These are phyloP conservation scores for Geotrichum australiense DNA, from an alignment of 1,139 yeast species.

Conservation along the genomic window DNA sequence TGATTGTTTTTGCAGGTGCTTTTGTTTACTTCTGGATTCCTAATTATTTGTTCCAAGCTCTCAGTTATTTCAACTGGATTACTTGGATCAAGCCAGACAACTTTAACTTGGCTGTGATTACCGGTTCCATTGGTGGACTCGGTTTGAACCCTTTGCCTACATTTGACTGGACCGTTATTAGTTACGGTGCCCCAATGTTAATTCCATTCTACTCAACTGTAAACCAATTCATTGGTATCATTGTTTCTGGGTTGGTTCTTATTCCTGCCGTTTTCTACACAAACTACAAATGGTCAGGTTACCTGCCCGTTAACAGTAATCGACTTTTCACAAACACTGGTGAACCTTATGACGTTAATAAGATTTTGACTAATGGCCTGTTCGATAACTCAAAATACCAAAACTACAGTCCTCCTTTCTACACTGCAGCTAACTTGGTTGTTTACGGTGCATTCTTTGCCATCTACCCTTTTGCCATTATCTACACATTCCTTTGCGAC, in stretches of 20 bases:
- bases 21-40: slow-evolving; percentile 54
- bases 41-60: slow-evolving; percentile 42
- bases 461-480: slow-evolving; percentile 25
- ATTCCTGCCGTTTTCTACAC: slow-evolving; percentile 43
- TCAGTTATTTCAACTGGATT: slow-evolving; percentile 52
- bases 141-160: slow-evolving; percentile 49
- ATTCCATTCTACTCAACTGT: slow-evolving; percentile 45
- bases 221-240: slow-evolving; percentile 40
- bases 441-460: slow-evolving; percentile 32
- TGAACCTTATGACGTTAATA: slow-evolving; percentile 37
- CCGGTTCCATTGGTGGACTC: slow-evolving; percentile 45
- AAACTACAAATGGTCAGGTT: slow-evolving; percentile 47
- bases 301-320: slow-evolving; percentile 49
- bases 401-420: slow-evolving; percentile 43
- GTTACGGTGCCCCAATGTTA: slow-evolving; percentile 32
- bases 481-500: slow-evolving; percentile 22
- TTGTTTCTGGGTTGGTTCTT: slow-evolving; percentile 38
- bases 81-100: slow-evolving; percentile 55
- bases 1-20: slow-evolving; percentile 33
- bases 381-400: slow-evolving; percentile 30
- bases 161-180: slow-evolving; percentile 42
- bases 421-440: slow-evolving; percentile 36
- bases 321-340: slow-evolving; percentile 45
- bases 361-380: slow-evolving; percentile 38
- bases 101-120: slow-evolving; percentile 44